Conservation (phyloP, 2,329 filamentous ascomycete species). For the Ophiostoma quercus region DNA sequence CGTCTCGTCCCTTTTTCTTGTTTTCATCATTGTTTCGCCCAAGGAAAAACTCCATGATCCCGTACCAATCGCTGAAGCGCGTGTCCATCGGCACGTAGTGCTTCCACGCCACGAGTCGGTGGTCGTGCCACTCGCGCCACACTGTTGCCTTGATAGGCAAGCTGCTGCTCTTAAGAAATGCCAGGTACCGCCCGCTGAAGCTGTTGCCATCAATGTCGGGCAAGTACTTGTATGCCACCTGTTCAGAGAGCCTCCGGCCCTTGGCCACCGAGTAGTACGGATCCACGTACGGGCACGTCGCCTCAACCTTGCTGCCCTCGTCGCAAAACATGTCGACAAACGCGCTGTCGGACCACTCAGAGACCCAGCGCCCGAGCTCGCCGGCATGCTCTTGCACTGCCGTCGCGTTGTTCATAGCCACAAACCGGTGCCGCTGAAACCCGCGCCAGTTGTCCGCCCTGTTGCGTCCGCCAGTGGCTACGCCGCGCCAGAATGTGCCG, state of each 20-base stretch:
- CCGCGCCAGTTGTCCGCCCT: conserved; percentile 59
- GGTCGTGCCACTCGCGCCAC: conserved; percentile 77
- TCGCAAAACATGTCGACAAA: conserved; percentile 53
- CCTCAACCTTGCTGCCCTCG: conserved; percentile 29
- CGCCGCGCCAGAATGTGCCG: conserved; percentile 58
- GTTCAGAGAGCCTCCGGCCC: conserved; percentile 44
- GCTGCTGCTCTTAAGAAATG: conserved; percentile 63
- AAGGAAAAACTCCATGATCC: conserved; percentile 68
- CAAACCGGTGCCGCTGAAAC: conserved; percentile 71
- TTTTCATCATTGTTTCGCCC: conserved; percentile 47
- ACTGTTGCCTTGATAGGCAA: conserved; percentile 73
- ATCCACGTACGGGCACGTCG: conserved; percentile 45
- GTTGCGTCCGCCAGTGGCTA: conserved; percentile 60
- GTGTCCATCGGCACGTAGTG: conserved; percentile 79
- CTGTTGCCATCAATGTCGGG: conserved; percentile 68
- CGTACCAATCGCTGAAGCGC: conserved; percentile 65
- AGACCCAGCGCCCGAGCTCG: conserved; percentile 46
- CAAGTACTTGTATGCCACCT: conserved; percentile 62
- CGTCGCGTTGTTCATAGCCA: conserved; percentile 63
- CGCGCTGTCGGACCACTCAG: conserved; percentile 45
- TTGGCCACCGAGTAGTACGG: conserved; percentile 39
- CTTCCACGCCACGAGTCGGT: conserved; percentile 66
- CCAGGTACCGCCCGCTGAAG: conserved; percentile 60
- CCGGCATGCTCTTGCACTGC: conserved; percentile 36
- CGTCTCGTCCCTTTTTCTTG: conserved; percentile 45